phyloP scores from a whole-genome alignment of 192 early-diverging fungal genomes.

The Lunasporangiospora selenospora region DNA sequence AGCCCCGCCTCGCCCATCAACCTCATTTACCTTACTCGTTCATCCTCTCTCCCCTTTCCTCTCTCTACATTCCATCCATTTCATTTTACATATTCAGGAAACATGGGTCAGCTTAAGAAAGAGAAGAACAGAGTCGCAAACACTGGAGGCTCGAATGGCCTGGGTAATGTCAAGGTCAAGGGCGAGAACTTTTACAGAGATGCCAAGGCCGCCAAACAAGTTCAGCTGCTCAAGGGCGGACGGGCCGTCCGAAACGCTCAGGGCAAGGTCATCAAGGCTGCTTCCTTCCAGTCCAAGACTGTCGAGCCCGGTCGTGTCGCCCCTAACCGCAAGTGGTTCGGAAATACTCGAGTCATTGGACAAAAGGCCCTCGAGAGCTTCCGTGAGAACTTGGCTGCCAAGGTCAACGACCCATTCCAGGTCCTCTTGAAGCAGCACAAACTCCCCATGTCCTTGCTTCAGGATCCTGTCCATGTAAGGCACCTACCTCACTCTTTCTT shows the following conservation, averaged over 20 bases:
- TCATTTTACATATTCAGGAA: neutral
- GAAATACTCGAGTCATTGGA: conserved; percentile 96
- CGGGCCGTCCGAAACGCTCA: conserved; percentile 80
- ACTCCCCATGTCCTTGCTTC: conserved; percentile 93
- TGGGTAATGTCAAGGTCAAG: conserved; percentile 83
- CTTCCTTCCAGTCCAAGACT: conserved; percentile 83
- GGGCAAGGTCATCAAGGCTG: conserved; percentile 93
- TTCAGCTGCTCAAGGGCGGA: conserved; percentile 95
- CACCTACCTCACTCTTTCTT: neutral
- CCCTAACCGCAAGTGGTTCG: conserved; percentile 97
- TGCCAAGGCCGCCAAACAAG: conserved; percentile 88
- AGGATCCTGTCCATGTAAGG: conserved; percentile 78
- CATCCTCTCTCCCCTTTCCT: neutral
- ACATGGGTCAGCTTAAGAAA: conserved; percentile 68
- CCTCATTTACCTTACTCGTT: conserved; percentile 2
- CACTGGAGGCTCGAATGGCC: conserved; percentile 50
- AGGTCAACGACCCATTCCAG: conserved; percentile 95
- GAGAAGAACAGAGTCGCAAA: conserved; percentile 62
- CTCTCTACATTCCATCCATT: neutral
- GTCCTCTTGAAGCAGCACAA: conserved; percentile 93
- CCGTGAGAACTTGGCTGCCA: conserved; percentile 85
- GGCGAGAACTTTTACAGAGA: conserved; percentile 99
- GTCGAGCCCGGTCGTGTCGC: conserved; percentile 84
- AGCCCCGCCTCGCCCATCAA: neutral
- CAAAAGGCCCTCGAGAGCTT: conserved; percentile 94